Conservation (phyloP, 192 early-diverging fungal species). For the Coemansia sp. region DNA sequence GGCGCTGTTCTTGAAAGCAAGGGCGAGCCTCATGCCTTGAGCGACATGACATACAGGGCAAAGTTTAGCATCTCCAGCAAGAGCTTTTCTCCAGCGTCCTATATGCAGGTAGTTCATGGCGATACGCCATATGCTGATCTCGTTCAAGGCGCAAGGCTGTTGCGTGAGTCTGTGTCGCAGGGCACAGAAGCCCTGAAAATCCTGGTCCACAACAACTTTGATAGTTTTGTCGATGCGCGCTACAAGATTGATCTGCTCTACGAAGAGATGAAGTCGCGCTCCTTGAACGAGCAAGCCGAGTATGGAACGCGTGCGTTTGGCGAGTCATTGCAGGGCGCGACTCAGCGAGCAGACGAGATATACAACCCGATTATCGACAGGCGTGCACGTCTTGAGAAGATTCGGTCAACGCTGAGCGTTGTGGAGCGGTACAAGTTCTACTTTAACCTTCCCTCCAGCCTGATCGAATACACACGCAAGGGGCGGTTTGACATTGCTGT, state of each 20-base stretch:
- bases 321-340: slow-evolving; percentile 65
- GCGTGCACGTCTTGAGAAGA: slow-evolving; percentile 82
- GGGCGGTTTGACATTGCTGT: slow-evolving; percentile 88
- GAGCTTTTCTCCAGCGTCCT: slow-evolving; percentile 68
- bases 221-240: slow-evolving; percentile 94
- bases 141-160: slow-evolving; percentile 67
- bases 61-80: slow-evolving; percentile 54
- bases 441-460: slow-evolving; percentile 89
- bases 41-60: slow-evolving; percentile 52
- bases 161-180: slow-evolving; percentile 74
- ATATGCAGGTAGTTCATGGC: slow-evolving; percentile 80
- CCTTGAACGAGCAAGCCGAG: slow-evolving; percentile 74
- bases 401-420: slow-evolving; percentile 85
- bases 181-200: slow-evolving; percentile 83
- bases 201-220: slow-evolving; percentile 94
- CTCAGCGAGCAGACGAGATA: slow-evolving; percentile 71
- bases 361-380: slow-evolving; percentile 86
- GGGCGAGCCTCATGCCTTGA: slow-evolving; percentile 25
- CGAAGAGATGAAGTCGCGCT: slow-evolving; percentile 85
- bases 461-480: slow-evolving; percentile 81
- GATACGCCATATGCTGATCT: slow-evolving; percentile 85
- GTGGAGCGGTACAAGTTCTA: slow-evolving; percentile 96
- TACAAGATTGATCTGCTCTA: slow-evolving; percentile 93
- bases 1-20: slow-evolving; percentile 40
- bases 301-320: slow-evolving; percentile 79